Evolutionary conservation across 1,284 basidiomycete genomes (phyloP), one percentile per base, ranked within the genome.

Genomic region (Ganoderma lingzhi): DNA sequence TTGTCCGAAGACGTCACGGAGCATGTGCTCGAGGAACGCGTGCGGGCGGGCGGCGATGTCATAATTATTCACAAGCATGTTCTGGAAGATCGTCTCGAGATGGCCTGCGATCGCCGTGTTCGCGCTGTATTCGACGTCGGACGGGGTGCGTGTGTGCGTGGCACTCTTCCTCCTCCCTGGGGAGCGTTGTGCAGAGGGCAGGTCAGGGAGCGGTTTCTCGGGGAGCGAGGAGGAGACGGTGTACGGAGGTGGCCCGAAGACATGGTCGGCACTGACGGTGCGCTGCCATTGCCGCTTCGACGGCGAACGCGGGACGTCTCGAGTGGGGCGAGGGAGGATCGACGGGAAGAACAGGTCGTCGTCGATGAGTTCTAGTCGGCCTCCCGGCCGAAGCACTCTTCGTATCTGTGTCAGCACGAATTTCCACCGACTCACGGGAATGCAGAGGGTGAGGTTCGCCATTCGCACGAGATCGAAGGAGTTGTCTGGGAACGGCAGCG

Each of bases 401-500:
- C 83, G 78, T 6, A 84, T 85, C 82, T 94, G 88, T 0, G 75
- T 72, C 17, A 94, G 71, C 8, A 94, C 79, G 56, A 81, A 80
- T 41, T 84, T 79, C 92, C 92, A 94, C 64, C 83, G 79, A 17
- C 85, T 80, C 51, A 83, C 77, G 0, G 91, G 90, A 62, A 94
- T 83, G 71, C 85, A 86, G 14, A 92, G 82, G 6, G 84, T 82
- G 4, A 92, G 79, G 71, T 90, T 88, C 15, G 91, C 87, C 84
- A 94, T 88, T 58, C 92, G 84, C 44, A 94, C 87, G 58, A 89
- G 82, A 73, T 94, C 90, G 73, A 94, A 93, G 2, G 83, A 84
- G 60, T 86, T 82, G 71, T 87, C 84, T 0, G 82, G 80, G 73
- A 92, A 93, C 0, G 91, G 90, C 15, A 92, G 80, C 41, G 79